A percentile compares a stretch with the other conserved stretches of the same genome.
These are phyloP conservation scores for Yarrowia bubula DNA, from an alignment of 805 yeast species.

Conservation along the genomic window DNA sequence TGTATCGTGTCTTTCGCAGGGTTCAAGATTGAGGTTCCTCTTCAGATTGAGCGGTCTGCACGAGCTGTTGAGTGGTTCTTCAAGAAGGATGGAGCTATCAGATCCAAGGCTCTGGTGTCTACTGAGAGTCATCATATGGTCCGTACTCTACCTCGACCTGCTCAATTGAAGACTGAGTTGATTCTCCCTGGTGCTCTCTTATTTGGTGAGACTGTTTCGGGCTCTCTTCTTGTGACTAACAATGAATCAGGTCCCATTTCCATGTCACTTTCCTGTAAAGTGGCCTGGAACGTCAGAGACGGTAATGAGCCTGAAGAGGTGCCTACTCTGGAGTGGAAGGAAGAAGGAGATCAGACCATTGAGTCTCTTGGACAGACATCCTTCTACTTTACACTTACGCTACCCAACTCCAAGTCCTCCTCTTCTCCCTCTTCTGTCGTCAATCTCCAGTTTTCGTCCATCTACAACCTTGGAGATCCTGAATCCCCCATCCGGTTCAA, in stretches of 20 bases:
- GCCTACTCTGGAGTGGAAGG: neutral
- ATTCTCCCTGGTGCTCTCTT: conserved; percentile 32
- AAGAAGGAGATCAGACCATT: neutral
- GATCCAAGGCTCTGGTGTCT: conserved; percentile 23
- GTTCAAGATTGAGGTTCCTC: conserved; percentile 16
- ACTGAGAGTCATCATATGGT: conserved; percentile 25
- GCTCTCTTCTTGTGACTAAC: conserved; percentile 32
- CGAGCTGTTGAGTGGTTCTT: conserved; percentile 8
- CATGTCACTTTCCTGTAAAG: conserved; percentile 30
- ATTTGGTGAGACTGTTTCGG: conserved; percentile 35
- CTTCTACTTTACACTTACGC: conserved; percentile 4
- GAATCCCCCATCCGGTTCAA: conserved; percentile 32
- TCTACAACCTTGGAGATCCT: conserved; percentile 29
- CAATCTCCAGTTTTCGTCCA: conserved; percentile 30
- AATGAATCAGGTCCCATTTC: conserved; percentile 34
- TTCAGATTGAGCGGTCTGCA: conserved; percentile 1
- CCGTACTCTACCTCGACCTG: conserved; percentile 37
- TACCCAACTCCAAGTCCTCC: neutral
- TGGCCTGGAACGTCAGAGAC: conserved; percentile 11
- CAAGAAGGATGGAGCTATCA: conserved; percentile 5
- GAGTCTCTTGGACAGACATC: neutral
- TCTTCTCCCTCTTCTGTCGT: conserved; percentile 21
- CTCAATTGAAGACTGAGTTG: conserved; percentile 32
- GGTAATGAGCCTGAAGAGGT: neutral
- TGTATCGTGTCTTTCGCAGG: conserved; percentile 16